Evolutionary conservation across 2,329 filamentous ascomycete species (phyloP).

Genomic region (Ceratocystis diversiconidia): DNA sequence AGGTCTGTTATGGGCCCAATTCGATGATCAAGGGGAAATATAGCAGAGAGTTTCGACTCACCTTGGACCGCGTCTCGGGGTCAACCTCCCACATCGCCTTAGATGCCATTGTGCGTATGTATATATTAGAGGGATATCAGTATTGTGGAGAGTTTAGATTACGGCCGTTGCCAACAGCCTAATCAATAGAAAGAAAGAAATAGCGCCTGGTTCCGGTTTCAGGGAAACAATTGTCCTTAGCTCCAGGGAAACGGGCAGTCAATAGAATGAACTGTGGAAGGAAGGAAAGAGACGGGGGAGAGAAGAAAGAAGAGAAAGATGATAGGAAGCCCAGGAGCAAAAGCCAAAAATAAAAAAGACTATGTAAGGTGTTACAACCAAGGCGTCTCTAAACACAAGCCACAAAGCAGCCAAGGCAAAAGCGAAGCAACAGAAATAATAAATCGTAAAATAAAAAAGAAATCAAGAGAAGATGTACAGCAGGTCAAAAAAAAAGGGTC

Average conservation of each 20-base stretch:
- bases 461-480: not conserved
- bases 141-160: not conserved
- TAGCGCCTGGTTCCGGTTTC: not conserved
- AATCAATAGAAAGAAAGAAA: not conserved
- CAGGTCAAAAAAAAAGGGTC: not conserved
- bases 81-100: constrained; percentile 98
- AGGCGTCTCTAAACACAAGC: not conserved
- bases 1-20: not conserved
- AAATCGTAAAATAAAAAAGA: not conserved
- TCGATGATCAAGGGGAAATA: not conserved
- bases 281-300: not conserved
- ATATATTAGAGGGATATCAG: not conserved
- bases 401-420: not conserved
- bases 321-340: not conserved
- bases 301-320: not conserved
- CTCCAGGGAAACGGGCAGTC: not conserved
- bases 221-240: not conserved
- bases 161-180: not conserved
- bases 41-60: constrained; percentile 28
- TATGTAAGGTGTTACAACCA: not conserved
- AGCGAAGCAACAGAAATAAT: not conserved
- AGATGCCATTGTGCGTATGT: constrained; percentile 38
- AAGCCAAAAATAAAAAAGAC: not conserved
- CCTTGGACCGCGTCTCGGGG: constrained; percentile 91
- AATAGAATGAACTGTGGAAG: not conserved